A percentile compares a stretch with the other conserved stretches of the same genome.
phyloP scores from a whole-genome alignment of 129 eudicot genomes.

The Daucus carota region DH1_v3.0 NC_030386.2:34372501-34373000 shows the following conservation, averaged over 20 bases:
- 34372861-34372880: constrained; percentile 48
- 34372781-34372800: constrained; percentile 30
- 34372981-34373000: constrained; percentile 32
- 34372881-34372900: constrained; percentile 94
- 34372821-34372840: constrained; percentile 19
- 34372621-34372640: too few relatives aligned
- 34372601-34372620: too few relatives aligned
- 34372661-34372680: too few relatives aligned
- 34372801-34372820: constrained; percentile 16
- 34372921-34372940: constrained; percentile 77
- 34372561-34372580: too few relatives aligned
- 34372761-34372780: constrained; percentile 13
- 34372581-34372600: too few relatives aligned
- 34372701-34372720: too few relatives aligned
- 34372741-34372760: constrained; percentile 48
- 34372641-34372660: too few relatives aligned
- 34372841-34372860: constrained; percentile 18
- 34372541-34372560: too few relatives aligned
- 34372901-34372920: constrained; percentile 97
- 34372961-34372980: constrained; percentile 11
- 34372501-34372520: too few relatives aligned
- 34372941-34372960: constrained; percentile 44
- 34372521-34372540: too few relatives aligned
- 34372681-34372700: neutral
- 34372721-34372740: neutral